Base-by-base conservation (phyloP, 495 filamentous ascomycete species). In the Thozetella sp. region DNA sequence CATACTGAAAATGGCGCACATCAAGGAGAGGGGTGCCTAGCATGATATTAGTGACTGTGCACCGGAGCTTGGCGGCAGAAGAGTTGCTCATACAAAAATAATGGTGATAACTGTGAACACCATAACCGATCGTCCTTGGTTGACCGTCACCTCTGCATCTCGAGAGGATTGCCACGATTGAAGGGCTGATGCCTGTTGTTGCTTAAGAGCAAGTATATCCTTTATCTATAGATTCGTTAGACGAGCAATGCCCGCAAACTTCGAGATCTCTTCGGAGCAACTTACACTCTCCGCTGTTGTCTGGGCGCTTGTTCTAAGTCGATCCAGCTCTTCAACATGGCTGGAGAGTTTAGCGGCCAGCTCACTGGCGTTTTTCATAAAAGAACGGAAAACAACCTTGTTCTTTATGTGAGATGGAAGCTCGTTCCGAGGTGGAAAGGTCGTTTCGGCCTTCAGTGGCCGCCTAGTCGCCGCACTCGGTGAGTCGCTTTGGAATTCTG, bases 281-380 rank as follows among this genome's bases (percentile, higher is more conserved):
- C 51, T 24, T 53, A 53, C 52, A 34, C 52, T 54, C 52, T 54
- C 52, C 15, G 52, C 23, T 2, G 52, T 54, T 34, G 25, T 30
- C 25, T 54, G 52, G 6, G 52, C 52, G 52, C 52, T 54, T 2
- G 22, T 26, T 4, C 52, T 12, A n/a, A 54, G 52, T 15, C 22
- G 52, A 20, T 54, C 52, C 17, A 54, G 25, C 52, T 54, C 52
- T 34, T 54, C 52, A 3, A 54, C n/a, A n/a, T 54, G 52, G 17
- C 52, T 22, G 4, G 25, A 26, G 17, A 54, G 2, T 22, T 54
- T 54, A 10, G 25, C 25, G 2, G 52, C 17, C 25, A 54, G 25
- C 25, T 54, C 52, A 22, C n/a, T 34, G 2, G 52, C 52, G 17
- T 54, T 26, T 17, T 54, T 25, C 52, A 54, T 54, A 25, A 54